These are phyloP conservation scores for Mucor mucedo DNA, from an alignment of 371 early-diverging fungal species.

Conservation along the genomic window DNA sequence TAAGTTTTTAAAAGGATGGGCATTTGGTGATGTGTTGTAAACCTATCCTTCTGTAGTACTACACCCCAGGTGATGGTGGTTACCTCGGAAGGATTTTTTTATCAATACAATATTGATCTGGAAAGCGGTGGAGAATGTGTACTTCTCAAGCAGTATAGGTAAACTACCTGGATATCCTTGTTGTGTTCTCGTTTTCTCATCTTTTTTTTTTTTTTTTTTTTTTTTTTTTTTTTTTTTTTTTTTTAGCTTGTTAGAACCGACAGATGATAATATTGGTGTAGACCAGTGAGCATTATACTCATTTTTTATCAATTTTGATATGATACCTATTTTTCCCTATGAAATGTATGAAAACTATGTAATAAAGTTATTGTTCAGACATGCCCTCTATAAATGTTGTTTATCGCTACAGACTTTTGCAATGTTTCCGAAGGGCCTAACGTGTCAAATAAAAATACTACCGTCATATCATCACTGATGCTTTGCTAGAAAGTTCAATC, in stretches of 20 bases:
- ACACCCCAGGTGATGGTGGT: slow-evolving; percentile 89
- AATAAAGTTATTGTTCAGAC: no score
- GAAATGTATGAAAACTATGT: not conserved
- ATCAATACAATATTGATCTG: slow-evolving; percentile 88
- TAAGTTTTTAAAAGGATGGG: slow-evolving; percentile 22
- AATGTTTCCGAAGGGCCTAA: not conserved
- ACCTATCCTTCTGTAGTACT: slow-evolving; percentile 41
- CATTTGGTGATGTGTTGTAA: not conserved
- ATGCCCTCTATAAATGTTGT: no score
- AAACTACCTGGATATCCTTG: not conserved
- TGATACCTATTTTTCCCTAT: not conserved
- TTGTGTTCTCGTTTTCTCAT: not conserved
- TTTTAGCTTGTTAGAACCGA: slow-evolving; percentile 20
- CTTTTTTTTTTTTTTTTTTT: not conserved
- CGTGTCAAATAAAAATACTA: no score
- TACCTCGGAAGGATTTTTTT: slow-evolving; percentile 90
- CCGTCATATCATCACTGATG: no score
- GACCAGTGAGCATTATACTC: slow-evolving; percentile 6
- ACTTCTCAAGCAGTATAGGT: slow-evolving; percentile 73
- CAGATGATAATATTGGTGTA: slow-evolving; percentile 15
- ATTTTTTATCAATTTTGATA: slow-evolving; percentile 1
- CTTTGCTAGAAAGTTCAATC: no score
- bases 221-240: not conserved
- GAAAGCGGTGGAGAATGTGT: slow-evolving; percentile 93
- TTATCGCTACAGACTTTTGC: no score